These are phyloP conservation scores for Xanthoceras sorbifolium DNA, from an alignment of 345 rosid genomes.

Conservation along the genomic window DNA sequence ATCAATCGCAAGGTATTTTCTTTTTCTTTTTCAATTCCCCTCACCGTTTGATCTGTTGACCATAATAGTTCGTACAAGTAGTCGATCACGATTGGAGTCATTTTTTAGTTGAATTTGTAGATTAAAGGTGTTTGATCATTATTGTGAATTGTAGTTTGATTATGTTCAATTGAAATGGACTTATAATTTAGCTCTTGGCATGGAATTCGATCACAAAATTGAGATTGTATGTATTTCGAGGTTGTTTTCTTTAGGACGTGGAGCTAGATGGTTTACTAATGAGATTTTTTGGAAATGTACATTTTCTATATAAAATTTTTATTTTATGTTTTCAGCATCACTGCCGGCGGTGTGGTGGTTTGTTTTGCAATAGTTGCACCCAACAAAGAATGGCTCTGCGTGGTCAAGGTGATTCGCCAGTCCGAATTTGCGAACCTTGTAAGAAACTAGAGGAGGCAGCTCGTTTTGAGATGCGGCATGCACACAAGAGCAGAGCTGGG, in stretches of 20 bases:
- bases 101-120: not conserved
- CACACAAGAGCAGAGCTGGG: slow-evolving; percentile 52
- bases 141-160: not conserved
- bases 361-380: slow-evolving; percentile 79
- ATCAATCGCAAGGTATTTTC: slow-evolving; percentile 90
- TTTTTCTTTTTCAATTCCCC: not conserved
- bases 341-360: slow-evolving; percentile 94
- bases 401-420: slow-evolving; percentile 91
- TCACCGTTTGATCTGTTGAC: not conserved
- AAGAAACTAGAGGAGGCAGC: slow-evolving; percentile 89
- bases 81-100: too few species aligned
- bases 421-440: slow-evolving; percentile 92
- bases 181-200: too few species aligned
- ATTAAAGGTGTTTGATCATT: not conserved
- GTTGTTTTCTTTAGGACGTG: not conserved
- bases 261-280: too few species aligned
- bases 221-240: not conserved
- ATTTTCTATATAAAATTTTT: not conserved
- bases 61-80: too few species aligned
- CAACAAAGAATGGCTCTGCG: slow-evolving; percentile 78
- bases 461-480: slow-evolving; percentile 80
- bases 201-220: not conserved
- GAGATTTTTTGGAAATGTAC: too few species aligned
- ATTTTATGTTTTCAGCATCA: slow-evolving; percentile 65
- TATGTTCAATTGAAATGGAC: not conserved